Conservation (phyloP, 805 yeast species). For the Candida koratica region DNA sequence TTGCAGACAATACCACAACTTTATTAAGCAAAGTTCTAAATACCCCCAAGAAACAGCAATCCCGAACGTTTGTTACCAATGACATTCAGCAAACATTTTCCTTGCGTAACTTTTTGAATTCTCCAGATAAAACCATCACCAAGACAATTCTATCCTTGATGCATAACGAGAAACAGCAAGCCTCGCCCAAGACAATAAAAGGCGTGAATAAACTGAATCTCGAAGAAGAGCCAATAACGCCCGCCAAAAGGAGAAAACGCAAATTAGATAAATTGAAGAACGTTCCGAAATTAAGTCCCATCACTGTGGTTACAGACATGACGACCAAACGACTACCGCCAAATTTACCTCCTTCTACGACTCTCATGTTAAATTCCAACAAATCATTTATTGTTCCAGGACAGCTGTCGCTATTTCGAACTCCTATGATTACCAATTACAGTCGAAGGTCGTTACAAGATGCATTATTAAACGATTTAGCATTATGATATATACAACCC, state of each 20-base stretch:
- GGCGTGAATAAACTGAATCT: conserved; percentile 6
- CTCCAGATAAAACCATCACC: conserved; percentile 29
- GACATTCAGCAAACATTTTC: conserved; percentile 12
- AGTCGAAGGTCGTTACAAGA: conserved; percentile 48
- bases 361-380: conserved; percentile 40
- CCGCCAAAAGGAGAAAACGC: conserved; percentile 6
- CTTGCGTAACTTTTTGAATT: conserved; percentile 17
- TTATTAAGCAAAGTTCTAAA: conserved; percentile 14
- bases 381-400: conserved; percentile 44
- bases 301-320: conserved; percentile 25
- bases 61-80: neutral
- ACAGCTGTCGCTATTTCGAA: conserved; percentile 31
- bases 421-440: conserved; percentile 35
- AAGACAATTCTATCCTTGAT: conserved; percentile 20
- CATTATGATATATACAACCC: neutral
- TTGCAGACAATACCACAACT: conserved; percentile 14
- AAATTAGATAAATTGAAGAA: conserved; percentile 13
- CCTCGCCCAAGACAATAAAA: conserved; percentile 5
- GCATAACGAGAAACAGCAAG: conserved; percentile 4
- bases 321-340: conserved; percentile 31
- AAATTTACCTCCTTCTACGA: conserved; percentile 24
- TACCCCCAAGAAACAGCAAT: conserved; percentile 7
- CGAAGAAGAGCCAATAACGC: conserved; percentile 15
- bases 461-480: conserved; percentile 31
- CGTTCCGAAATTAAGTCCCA: conserved; percentile 19